A percentile compares a stretch with the other conserved stretches of the same genome.
Evolutionary conservation across 2,329 filamentous ascomycete genomes (phyloP).

Genomic region (Fusarium albosuccineum): DNA sequence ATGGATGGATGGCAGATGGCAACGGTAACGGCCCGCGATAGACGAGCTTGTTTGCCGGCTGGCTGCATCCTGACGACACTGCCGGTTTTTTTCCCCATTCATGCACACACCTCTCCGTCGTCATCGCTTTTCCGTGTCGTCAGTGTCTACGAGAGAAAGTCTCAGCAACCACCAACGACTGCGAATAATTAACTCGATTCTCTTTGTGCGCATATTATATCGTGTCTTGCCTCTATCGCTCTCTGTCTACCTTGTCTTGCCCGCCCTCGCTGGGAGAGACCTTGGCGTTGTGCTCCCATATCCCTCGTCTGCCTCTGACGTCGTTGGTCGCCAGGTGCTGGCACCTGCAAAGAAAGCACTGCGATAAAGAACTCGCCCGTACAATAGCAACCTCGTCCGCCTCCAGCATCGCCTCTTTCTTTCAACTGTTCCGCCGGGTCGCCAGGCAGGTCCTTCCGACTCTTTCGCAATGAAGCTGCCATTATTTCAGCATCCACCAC

Average conservation of each 20-base stretch:
- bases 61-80: constrained; percentile 38
- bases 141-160: constrained; percentile 11
- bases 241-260: too few species aligned
- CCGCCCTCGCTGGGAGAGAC: too few species aligned
- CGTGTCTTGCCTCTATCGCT: constrained; percentile 14
- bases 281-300: constrained; percentile 14
- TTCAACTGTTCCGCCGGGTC: not conserved
- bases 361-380: constrained; percentile 6
- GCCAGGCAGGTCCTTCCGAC: constrained; percentile 7
- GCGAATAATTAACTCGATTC: not conserved
- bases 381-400: constrained; percentile 2
- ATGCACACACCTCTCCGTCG: constrained; percentile 12
- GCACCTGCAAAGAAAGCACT: constrained; percentile 30
- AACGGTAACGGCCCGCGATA: constrained; percentile 10
- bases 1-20: constrained; percentile 10
- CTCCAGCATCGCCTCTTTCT: constrained; percentile 12
- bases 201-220: not conserved
- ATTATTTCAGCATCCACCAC: constrained; percentile 25
- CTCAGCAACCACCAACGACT: not conserved
- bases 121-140: constrained; percentile 9
- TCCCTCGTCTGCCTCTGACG: constrained; percentile 8
- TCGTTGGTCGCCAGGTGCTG: constrained; percentile 1
- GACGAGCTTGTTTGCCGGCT: constrained; percentile 27
- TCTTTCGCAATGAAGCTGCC: constrained; percentile 40
- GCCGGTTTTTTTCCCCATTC: constrained; percentile 1